These are phyloP conservation scores for Solanum aculeatissimum DNA, from an alignment of 305 asterid species.

Conservation along the genomic window DNA sequence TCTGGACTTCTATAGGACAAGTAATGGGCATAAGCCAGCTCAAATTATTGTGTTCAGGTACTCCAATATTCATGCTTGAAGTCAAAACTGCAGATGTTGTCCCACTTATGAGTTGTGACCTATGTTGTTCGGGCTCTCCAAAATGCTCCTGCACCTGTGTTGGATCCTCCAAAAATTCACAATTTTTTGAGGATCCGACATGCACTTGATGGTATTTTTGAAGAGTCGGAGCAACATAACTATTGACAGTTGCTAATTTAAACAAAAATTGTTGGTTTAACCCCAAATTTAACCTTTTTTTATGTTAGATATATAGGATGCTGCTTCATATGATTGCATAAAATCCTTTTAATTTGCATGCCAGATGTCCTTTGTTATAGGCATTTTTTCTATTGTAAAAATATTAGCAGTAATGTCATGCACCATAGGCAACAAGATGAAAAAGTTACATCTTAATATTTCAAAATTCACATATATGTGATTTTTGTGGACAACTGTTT, in stretches of 20 bases:
- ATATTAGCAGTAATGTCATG: not conserved
- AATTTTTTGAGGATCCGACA: not conserved
- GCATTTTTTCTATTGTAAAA: not conserved
- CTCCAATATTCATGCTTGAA: not conserved
- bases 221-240: not conserved
- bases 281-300: not conserved
- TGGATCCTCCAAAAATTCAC: not conserved
- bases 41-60: constrained; percentile 86
- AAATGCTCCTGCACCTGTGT: not conserved
- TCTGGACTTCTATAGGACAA: constrained; percentile 60
- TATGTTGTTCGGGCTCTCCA: not conserved
- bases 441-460: not conserved
- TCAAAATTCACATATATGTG: not conserved
- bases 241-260: not conserved
- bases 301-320: not conserved
- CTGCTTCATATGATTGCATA: not conserved
- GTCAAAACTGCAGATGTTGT: not conserved
- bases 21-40: constrained; percentile 62
- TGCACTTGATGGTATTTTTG: not conserved
- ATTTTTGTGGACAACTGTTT: not conserved
- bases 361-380: not conserved
- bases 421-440: not conserved
- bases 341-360: not conserved
- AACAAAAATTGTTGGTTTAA: not conserved
- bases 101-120: not conserved